These are phyloP conservation scores for Sambucus nigra DNA, from an alignment of 129 eudicot species.

Conservation along the genomic window DNA sequence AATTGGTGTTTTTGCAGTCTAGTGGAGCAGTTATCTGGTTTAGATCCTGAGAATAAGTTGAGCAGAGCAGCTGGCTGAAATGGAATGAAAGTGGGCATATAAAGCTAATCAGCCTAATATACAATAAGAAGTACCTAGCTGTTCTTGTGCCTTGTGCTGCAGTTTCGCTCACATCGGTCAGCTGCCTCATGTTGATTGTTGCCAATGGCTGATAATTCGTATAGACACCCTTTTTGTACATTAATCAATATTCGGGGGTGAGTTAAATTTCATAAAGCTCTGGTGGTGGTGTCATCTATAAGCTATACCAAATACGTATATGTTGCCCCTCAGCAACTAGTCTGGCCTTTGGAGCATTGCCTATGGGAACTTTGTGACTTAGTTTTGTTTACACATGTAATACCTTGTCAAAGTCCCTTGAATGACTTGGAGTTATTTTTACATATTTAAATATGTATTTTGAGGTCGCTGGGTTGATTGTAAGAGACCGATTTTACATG, in stretches of 20 bases:
- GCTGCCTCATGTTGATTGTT: not conserved
- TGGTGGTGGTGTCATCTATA: not conserved
- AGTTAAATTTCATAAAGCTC: not conserved
- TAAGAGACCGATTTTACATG: too few relatives aligned
- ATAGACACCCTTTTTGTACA: not conserved
- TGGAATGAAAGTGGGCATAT: not conserved
- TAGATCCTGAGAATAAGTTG: conserved; percentile 17
- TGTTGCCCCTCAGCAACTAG: not conserved
- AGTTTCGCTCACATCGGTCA: not conserved
- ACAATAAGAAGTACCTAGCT: not conserved
- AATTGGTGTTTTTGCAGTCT: conserved; percentile 27
- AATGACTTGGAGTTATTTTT: not conserved
- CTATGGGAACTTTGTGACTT: not conserved
- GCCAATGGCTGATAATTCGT: not conserved
- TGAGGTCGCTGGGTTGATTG: not conserved
- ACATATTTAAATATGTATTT: too few relatives aligned
- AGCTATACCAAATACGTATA: too few relatives aligned
- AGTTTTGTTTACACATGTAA: not conserved
- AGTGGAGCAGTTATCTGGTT: conserved; percentile 23
- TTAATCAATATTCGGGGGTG: not conserved
- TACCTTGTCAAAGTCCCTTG: not conserved
- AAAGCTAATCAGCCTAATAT: not conserved
- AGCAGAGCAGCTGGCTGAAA: conserved; percentile 16
- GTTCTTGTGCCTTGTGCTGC: not conserved
- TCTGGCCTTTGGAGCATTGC: not conserved